Evolutionary conservation across 1,139 yeast species (phyloP), one percentile per base, ranked within the genome.

Genomic region (Diutina pseudorugosa): DNA sequence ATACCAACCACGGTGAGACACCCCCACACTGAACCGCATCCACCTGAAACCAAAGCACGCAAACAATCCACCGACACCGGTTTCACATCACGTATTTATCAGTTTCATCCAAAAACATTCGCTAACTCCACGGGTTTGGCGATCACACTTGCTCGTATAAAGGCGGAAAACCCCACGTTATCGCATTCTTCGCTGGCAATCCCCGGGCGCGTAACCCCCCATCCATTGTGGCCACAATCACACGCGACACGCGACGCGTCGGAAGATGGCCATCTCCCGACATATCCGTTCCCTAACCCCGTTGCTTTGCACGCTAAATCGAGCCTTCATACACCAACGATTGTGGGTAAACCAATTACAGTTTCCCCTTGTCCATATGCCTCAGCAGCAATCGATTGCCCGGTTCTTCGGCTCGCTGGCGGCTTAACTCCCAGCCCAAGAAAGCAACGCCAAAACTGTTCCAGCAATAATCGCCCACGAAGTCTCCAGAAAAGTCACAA

Each of bases 301-400:
- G n/a, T 30, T 30, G 36, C 36, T 30, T 30, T 30, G 36, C 36
- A 30, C 36, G 36, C n/a, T 30, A 9, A 30, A 14, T 30, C 36
- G 36, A 30, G 36, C 14, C 36, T 3, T 30, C 36, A 30, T 30
- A 30, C 36, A 30, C n/a, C 36, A 30, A 14, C 36, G 36, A 30
- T 30, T 30, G 36, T 14, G 36, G n/a, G 36, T 30, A 14, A 14
- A 30, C 11, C 36, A 11, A 30, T 30, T 30, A 14, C 8, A 14
- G 5, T 11, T 14, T 12, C n/a, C n/a, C 12, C n/a, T 30, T 30
- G 36, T 30, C n/a, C 33, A 8, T 16, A 45, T 45, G 49, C 21
- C 49, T 16, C 49, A 45, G 27, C 49, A 45, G 16, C 49, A 45
- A 27, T 45, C 49, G 9, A 45, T 45, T 18, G 36, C 49, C 23